A percentile compares a stretch with the other conserved stretches of the same genome.
Conservation (phyloP, 805 yeast species). For the Komagataella populi region DNA sequence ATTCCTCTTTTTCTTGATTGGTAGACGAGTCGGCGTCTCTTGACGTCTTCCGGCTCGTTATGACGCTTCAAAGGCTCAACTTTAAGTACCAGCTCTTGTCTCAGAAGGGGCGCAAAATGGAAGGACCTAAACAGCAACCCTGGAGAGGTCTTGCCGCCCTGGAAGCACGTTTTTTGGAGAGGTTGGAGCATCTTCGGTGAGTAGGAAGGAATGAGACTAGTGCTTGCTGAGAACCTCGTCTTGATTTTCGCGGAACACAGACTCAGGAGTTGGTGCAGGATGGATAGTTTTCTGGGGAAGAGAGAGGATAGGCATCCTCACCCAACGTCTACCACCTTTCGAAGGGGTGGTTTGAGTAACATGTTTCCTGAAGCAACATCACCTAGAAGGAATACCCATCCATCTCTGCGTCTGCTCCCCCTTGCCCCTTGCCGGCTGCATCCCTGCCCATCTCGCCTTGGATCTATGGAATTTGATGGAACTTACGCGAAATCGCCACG, state of each 20-base stretch:
- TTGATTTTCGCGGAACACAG: background rate
- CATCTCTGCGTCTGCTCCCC: no score
- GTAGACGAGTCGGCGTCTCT: slow-evolving; percentile 79
- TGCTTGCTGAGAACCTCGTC: background rate
- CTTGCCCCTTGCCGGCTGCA: no score
- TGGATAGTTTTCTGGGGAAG: background rate
- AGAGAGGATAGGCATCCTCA: background rate
- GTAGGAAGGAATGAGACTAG: background rate
- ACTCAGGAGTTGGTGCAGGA: no score
- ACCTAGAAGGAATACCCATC: no score
- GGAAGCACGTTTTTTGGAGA: background rate
- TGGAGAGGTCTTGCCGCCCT: background rate
- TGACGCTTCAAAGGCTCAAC: slow-evolving; percentile 70
- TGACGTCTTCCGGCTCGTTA: slow-evolving; percentile 59
- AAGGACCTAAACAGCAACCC: background rate
- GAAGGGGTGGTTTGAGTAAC: background rate
- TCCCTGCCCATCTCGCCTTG: no score
- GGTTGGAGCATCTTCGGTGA: background rate
- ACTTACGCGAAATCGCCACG: background rate
- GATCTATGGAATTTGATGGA: background rate
- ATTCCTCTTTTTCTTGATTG: slow-evolving; percentile 94
- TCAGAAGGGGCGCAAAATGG: background rate
- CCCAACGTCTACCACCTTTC: background rate
- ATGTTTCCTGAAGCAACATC: no score
- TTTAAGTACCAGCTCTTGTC: slow-evolving; percentile 35